phyloP scores from a whole-genome alignment of 2,329 filamentous ascomycete species.

The Calonectria pauciramosa region DNA sequence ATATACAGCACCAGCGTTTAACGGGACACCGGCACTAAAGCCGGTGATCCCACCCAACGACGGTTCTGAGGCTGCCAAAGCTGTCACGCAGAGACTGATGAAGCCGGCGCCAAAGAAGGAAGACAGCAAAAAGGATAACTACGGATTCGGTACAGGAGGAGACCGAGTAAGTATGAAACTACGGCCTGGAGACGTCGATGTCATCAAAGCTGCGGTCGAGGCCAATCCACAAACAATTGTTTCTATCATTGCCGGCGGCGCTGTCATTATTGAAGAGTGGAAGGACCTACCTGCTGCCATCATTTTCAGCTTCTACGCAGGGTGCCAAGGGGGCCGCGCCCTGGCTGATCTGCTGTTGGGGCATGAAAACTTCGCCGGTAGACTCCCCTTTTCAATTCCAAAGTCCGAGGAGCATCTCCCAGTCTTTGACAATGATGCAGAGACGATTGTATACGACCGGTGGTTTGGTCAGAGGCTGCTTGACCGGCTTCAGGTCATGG shows the following conservation, averaged over 20 bases:
- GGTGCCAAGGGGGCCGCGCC: slow-evolving; percentile 35
- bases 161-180: slow-evolving; percentile 34
- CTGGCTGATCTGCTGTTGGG: slow-evolving; percentile 35
- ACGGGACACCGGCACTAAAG: not conserved
- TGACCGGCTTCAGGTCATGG: slow-evolving; percentile 25
- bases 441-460: slow-evolving; percentile 30
- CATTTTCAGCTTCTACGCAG: slow-evolving; percentile 38
- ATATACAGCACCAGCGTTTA: not conserved
- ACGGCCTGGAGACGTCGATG: slow-evolving; percentile 24
- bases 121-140: slow-evolving; percentile 16
- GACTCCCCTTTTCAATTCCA: slow-evolving; percentile 38
- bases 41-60: not conserved
- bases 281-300: slow-evolving; percentile 23
- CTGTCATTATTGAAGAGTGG: slow-evolving; percentile 39
- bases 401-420: slow-evolving; percentile 33
- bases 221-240: slow-evolving; percentile 31
- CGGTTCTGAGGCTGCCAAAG: too few relatives aligned
- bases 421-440: slow-evolving; percentile 30
- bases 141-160: slow-evolving; percentile 32
- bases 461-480: slow-evolving; percentile 39
- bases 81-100: not conserved
- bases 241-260: slow-evolving; percentile 31
- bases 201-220: slow-evolving; percentile 27
- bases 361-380: slow-evolving; percentile 11
- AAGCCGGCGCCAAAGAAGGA: not conserved